A percentile compares a stretch with the other conserved stretches of the same genome.
phyloP scores from a whole-genome alignment of 2,329 filamentous ascomycete genomes.

The Calonectria montana region DNA sequence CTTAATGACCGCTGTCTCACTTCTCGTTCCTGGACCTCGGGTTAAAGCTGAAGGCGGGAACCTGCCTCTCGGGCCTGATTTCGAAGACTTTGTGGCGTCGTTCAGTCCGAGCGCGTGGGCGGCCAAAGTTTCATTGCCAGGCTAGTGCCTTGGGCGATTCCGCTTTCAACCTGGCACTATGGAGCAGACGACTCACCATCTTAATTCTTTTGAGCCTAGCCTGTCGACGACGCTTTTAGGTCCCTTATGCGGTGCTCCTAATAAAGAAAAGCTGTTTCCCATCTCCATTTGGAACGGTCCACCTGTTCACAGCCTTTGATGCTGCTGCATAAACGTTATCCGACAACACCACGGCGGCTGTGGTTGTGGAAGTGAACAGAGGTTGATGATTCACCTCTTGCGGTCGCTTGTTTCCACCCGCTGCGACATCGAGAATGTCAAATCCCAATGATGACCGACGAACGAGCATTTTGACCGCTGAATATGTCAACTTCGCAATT shows the following conservation, averaged over 20 bases:
- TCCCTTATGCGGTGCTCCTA: background rate
- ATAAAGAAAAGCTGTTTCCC: slow-evolving; percentile 3
- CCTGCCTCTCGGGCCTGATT: background rate
- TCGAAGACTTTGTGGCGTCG: background rate
- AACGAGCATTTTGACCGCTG: slow-evolving; percentile 24
- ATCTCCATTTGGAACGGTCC: background rate
- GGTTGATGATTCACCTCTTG: background rate
- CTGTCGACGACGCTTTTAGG: background rate
- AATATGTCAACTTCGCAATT: slow-evolving; percentile 35
- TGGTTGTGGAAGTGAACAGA: background rate
- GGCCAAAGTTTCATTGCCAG: background rate
- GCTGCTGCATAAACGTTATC: background rate
- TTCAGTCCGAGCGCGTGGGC: slow-evolving; percentile 1
- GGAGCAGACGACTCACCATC: background rate
- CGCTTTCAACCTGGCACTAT: background rate
- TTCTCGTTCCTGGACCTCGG: background rate
- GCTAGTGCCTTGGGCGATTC: background rate
- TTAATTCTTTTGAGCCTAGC: background rate
- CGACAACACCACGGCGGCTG: background rate
- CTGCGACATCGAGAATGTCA: background rate
- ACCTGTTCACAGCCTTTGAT: background rate
- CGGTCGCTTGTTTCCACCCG: background rate
- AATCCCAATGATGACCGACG: slow-evolving; percentile 4
- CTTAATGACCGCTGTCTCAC: background rate
- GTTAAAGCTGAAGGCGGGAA: background rate